Evolutionary conservation across 768 basidiomycete genomes (phyloP).

Genomic region (Nidularia sp.): DNA sequence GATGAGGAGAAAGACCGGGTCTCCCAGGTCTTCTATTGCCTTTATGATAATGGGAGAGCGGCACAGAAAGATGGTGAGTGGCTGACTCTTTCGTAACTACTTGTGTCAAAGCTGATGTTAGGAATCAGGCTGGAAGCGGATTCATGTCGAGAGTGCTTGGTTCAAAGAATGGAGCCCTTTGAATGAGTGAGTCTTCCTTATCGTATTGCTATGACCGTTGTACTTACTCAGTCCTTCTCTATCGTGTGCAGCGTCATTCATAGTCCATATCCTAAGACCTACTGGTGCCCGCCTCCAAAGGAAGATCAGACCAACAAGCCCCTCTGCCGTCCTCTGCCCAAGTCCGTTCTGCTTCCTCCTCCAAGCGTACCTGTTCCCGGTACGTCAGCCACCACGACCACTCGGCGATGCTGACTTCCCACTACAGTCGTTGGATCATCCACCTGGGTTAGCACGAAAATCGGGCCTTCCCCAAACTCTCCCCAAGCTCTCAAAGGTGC

Average conservation of each 20-base stretch:
- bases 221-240: background rate
- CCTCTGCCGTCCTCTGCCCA: conserved; percentile 41
- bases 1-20: conserved; percentile 29
- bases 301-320: conserved; percentile 41
- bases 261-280: conserved; percentile 35
- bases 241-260: conserved; percentile 17
- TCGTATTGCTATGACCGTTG: background rate
- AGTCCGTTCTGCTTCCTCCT: conserved; percentile 24
- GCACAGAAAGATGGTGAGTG: conserved; percentile 47
- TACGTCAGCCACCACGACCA: conserved; percentile 5
- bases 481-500: conserved; percentile 10
- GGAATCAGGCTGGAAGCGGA: conserved; percentile 44
- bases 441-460: conserved; percentile 23
- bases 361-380: conserved; percentile 18
- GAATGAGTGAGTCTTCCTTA: conserved; percentile 21
- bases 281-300: conserved; percentile 33
- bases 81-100: background rate
- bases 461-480: conserved; percentile 2
- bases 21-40: conserved; percentile 37
- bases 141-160: conserved; percentile 36
- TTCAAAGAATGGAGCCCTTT: conserved; percentile 33
- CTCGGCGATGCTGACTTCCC: background rate
- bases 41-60: conserved; percentile 35
- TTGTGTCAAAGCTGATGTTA: background rate
- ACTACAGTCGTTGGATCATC: conserved; percentile 32